These are phyloP conservation scores for Zygosaccharomyces pseudobailii DNA, from an alignment of 1,139 yeast species.

Conservation along the genomic window DNA sequence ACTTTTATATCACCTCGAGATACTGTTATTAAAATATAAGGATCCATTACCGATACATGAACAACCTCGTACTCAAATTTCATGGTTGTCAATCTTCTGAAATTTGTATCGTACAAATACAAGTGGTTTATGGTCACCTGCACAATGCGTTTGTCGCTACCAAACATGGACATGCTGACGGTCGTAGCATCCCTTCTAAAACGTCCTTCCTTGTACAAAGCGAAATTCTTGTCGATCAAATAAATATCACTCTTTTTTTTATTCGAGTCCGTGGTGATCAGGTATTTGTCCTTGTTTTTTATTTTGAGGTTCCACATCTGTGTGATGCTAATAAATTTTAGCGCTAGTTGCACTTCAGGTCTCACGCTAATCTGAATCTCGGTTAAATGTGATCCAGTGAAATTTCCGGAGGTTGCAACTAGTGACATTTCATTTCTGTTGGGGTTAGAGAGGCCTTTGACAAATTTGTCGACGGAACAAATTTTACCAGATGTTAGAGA, in stretches of 20 bases:
- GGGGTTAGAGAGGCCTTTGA: slow-evolving; percentile 65
- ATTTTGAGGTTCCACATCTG: slow-evolving; percentile 63
- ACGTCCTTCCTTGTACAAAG: slow-evolving; percentile 57
- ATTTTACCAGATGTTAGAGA: slow-evolving; percentile 63
- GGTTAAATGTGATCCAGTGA: slow-evolving; percentile 50
- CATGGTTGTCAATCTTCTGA: slow-evolving; percentile 41
- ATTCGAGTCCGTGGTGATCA: slow-evolving; percentile 68
- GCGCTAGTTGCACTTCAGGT: slow-evolving; percentile 61
- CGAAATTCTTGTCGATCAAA: slow-evolving; percentile 59
- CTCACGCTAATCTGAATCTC: slow-evolving; percentile 60
- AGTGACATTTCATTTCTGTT: slow-evolving; percentile 60
- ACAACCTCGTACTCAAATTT: slow-evolving; percentile 48
- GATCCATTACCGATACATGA: slow-evolving; percentile 53
- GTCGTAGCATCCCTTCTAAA: slow-evolving; percentile 64
- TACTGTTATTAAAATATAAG: slow-evolving; percentile 51
- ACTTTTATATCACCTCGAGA: slow-evolving; percentile 57
- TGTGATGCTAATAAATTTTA: slow-evolving; percentile 70
- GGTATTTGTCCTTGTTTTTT: slow-evolving; percentile 46
- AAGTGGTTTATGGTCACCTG: slow-evolving; percentile 72
- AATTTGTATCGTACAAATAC: slow-evolving; percentile 58
- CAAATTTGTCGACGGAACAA: slow-evolving; percentile 48
- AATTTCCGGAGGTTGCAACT: slow-evolving; percentile 67
- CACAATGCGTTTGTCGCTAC: slow-evolving; percentile 56
- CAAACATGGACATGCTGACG: slow-evolving; percentile 58
- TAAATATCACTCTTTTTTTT: slow-evolving; percentile 68